Evolutionary conservation across 768 basidiomycete genomes (phyloP), one percentile per base, ranked within the genome.

Genomic region (Lanmaoa rubissima): DNA sequence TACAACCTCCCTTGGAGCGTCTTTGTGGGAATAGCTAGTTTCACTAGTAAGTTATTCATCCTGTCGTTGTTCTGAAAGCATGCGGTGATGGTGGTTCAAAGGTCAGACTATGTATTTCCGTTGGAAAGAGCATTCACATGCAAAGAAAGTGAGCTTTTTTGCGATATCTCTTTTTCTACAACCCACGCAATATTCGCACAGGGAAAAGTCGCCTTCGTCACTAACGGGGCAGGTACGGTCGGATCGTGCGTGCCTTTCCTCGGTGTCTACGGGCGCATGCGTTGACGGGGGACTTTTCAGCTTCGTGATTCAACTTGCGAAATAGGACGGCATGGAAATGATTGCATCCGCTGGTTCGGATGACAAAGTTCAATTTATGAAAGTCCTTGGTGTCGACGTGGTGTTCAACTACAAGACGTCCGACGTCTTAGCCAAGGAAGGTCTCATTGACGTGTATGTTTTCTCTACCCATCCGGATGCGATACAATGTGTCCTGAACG

Each of bases 331-430:
- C 4, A 64, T 78, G 24, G 86, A 84, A 61, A 88, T 90, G 39
- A 86, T 92, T 48, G 85, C 81, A 0, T 87, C 84, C 1, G 84
- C 86, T 0, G 87, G 90, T 2, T 81, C 82, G 0, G 86, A 90
- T n/a, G 84, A 87, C 50, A 90, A 92, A 69, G 85, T 90, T 8
- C 67, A 75, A 5, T 87, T 80, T 63, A 70, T 87, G 70, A 78
- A 77, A 48, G 76, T 78, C 3, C 61, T 87, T n/a, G 88, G 87
- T 1, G 82, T 83, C 0, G 87, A 91, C 61, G 79, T 86, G 7
- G 83, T 78, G 1, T 89, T 88, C 74, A 88, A 90, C 68, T 90
- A 87, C 73, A 87, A 91, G 76, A 83, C 81, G 0, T 63, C 62
- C 1, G 80, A 85, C 12, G 73, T 86, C 3, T 71, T 92, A 39